Conservation (phyloP, 169 alveolate genomes). For the Eimeria necatrix region DNA sequence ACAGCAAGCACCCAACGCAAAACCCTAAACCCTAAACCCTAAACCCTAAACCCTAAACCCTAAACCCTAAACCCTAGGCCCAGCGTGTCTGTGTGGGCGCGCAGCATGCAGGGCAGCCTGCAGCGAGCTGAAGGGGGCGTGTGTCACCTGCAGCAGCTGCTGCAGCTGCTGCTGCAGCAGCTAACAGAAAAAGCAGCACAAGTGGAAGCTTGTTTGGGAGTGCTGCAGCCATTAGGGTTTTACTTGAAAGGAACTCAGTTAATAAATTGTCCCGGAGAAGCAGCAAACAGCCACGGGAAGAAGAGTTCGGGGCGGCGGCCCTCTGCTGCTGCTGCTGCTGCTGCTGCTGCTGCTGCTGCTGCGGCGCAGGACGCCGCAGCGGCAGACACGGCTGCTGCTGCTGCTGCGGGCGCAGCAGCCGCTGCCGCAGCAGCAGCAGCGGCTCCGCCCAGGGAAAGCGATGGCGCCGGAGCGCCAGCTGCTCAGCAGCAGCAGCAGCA, state of each 20-base stretch:
- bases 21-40: neutral
- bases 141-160: constrained; percentile 24
- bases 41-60: neutral
- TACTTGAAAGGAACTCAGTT: neutral
- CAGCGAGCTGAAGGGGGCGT: constrained; percentile 53
- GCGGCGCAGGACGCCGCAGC: constrained; percentile 1
- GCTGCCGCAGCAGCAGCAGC: constrained; percentile 53
- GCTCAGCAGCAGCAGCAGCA: constrained; percentile 50
- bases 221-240: constrained; percentile 40
- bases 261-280: neutral
- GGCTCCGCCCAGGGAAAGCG: neutral
- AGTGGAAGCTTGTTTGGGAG: constrained; percentile 1
- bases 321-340: constrained; percentile 18
- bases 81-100: neutral
- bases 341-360: constrained; percentile 11
- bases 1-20: too few species aligned
- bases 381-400: neutral
- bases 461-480: neutral
- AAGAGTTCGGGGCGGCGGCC: neutral
- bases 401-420: neutral
- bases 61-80: neutral
- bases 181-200: constrained; percentile 29
- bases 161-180: constrained; percentile 67
- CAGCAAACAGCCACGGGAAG: neutral
- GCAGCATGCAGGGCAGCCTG: constrained; percentile 67